Evolutionary conservation across 305 asterid genomes (phyloP), one percentile per base, ranked within the genome.

Genomic region (Fraxinus ornus): DNA sequence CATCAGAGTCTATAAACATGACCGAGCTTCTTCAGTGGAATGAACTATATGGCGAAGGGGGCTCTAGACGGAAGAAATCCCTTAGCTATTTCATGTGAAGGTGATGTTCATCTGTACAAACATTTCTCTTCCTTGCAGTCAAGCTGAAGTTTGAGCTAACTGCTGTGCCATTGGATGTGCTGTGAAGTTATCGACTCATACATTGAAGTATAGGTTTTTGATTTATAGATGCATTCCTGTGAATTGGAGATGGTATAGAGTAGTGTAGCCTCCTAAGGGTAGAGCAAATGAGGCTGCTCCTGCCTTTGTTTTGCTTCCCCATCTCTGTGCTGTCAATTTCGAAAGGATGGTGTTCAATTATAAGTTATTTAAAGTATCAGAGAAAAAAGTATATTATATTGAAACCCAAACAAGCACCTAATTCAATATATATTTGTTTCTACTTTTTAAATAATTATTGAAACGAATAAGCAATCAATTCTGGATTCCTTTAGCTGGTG

Each of bases 31-130:
- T 88, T 44, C 97, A 93, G 79, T 93, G 98, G 97, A 93, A 93
- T 71, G 98, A 93, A 52, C 91, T 93, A 2, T 93, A 92, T n/a
- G 97, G 98, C 55, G 95, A 93, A 89, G 97, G 97, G 13, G 97
- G 98, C 75, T 92, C 95, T 1, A 89, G 98, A 85, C 90, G 90
- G 91, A 93, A 92, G 88, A 88, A 80, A 85, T 86, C 97, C 32
- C 92, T 91, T 60, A 93, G 97, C 92, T 93, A 93, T 86, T 93
- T 93, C 90, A 91, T 92, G 94, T 93, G 89, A 94, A 26, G 76
- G 83, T 17, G 22, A 28, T 60, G 30, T 64, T 72, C 81, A 12
- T 68, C 15, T 83, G 85, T 76, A 78, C 85, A 86, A 83, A 60
- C 21, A 9, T 72, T 68, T 41, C 52, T 81, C 9, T 28, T 64